phyloP scores from a whole-genome alignment of 139 green algal genomes.

The Tetradesmus lagerheimii region DNA sequence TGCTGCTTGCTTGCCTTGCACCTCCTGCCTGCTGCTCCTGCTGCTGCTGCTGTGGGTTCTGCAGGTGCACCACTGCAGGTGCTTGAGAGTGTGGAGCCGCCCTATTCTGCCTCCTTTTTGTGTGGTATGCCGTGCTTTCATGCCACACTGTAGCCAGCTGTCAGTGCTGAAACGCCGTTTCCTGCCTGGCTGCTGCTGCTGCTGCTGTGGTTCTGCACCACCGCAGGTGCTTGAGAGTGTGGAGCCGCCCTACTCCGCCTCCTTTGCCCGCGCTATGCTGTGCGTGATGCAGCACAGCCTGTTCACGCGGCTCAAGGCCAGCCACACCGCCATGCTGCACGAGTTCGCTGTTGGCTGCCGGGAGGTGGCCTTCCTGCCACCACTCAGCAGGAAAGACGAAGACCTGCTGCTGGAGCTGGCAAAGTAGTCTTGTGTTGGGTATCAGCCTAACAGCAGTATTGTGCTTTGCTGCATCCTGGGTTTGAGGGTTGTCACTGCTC shows the following conservation, averaged over 20 bases:
- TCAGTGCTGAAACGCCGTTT: too few species aligned
- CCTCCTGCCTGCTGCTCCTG: background rate
- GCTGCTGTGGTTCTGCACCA: background rate
- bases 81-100: too few species aligned
- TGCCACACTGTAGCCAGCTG: too few species aligned
- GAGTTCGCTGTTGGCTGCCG: conserved; percentile 15
- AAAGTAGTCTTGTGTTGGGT: background rate
- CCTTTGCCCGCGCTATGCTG: conserved; percentile 25
- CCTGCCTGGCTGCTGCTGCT: background rate
- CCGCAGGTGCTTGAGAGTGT: conserved; percentile 42
- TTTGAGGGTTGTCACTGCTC: too few species aligned
- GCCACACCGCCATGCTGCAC: background rate
- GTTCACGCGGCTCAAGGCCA: conserved; percentile 25
- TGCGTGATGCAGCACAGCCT: conserved; percentile 12
- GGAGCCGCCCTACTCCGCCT: conserved; percentile 4
- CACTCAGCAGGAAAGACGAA: background rate
- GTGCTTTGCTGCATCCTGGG: too few species aligned
- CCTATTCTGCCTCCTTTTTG: too few species aligned
- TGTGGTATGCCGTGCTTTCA: too few species aligned
- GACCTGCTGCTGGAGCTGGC: conserved; percentile 8
- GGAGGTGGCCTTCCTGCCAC: conserved; percentile 1
- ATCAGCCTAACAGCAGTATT: too few species aligned
- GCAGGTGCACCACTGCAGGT: background rate
- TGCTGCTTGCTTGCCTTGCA: background rate
- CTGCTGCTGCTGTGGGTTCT: background rate